Conservation (phyloP, 345 rosid species). For the Dipteronia dyeriana region DNA sequence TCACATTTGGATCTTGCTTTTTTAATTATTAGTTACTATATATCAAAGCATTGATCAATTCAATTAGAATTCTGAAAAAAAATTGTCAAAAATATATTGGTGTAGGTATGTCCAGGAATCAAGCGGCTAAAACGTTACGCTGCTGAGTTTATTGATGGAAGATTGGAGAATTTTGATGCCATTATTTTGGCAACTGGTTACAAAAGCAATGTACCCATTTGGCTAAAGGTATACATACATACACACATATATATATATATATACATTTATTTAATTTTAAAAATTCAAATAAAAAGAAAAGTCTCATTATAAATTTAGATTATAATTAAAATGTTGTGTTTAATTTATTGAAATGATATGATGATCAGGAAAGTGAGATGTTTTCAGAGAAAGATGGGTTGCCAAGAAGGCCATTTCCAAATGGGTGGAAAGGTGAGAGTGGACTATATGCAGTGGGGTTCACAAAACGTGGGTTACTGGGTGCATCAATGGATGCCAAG, state of each 20-base stretch:
- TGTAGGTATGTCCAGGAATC: conserved; percentile 67
- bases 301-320: background rate
- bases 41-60: background rate
- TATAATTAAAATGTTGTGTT: no score
- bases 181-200: conserved; percentile 92
- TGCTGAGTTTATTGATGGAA: conserved; percentile 71
- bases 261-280: background rate
- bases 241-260: background rate
- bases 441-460: conserved; percentile 95
- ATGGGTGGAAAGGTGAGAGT: conserved; percentile 93
- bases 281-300: background rate
- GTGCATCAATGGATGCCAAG: conserved; percentile 83
- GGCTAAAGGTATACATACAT: conserved; percentile 76
- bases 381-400: conserved; percentile 80
- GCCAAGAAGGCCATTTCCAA: conserved; percentile 69
- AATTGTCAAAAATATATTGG: background rate
- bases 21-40: background rate
- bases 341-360: background rate
- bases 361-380: conserved; percentile 65
- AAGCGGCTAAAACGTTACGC: conserved; percentile 49
- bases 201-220: conserved; percentile 85
- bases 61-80: background rate
- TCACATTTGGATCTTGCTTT: background rate
- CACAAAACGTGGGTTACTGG: conserved; percentile 79
- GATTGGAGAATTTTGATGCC: conserved; percentile 65